Evolutionary conservation across 441 rosid species (phyloP).

Genomic region (Pelargonium fulgidum): DNA sequence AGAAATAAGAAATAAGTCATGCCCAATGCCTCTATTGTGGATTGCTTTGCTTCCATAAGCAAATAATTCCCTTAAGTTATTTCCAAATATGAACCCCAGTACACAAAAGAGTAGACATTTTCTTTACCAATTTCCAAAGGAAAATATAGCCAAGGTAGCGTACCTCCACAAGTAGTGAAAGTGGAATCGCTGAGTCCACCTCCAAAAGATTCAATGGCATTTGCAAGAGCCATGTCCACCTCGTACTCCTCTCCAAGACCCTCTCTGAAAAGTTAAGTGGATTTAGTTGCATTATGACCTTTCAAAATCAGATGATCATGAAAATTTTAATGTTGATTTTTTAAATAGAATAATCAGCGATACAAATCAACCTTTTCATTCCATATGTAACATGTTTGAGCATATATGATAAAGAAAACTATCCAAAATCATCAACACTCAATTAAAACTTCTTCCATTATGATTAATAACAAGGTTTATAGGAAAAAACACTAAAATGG

Average conservation of each 20-base stretch:
- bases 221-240: slow-evolving; percentile 17
- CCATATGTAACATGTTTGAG: neutral
- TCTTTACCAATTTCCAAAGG: neutral
- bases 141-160: neutral
- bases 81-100: neutral
- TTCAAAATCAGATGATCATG: neutral
- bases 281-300: neutral
- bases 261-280: slow-evolving; percentile 10
- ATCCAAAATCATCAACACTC: neutral
- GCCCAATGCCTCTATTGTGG: neutral
- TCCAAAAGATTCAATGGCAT: slow-evolving; percentile 14
- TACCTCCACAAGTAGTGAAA: slow-evolving; percentile 13
- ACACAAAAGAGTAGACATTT: slow-evolving; percentile 1
- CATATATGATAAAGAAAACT: slow-evolving; percentile 9
- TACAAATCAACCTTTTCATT: neutral
- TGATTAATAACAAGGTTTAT: neutral
- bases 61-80: neutral
- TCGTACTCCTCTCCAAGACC: slow-evolving; percentile 12
- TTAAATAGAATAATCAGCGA: slow-evolving; percentile 1
- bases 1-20: neutral
- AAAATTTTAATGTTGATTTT: slow-evolving; percentile 9
- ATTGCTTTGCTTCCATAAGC: neutral
- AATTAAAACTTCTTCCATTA: neutral
- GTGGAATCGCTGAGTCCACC: slow-evolving; percentile 12
- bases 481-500: neutral